Percentiles rank a stretch among this genome's conserved stretches.
Evolutionary conservation across 1,284 basidiomycete species (phyloP).

Genomic region (Moesziomyces sp.): DNA sequence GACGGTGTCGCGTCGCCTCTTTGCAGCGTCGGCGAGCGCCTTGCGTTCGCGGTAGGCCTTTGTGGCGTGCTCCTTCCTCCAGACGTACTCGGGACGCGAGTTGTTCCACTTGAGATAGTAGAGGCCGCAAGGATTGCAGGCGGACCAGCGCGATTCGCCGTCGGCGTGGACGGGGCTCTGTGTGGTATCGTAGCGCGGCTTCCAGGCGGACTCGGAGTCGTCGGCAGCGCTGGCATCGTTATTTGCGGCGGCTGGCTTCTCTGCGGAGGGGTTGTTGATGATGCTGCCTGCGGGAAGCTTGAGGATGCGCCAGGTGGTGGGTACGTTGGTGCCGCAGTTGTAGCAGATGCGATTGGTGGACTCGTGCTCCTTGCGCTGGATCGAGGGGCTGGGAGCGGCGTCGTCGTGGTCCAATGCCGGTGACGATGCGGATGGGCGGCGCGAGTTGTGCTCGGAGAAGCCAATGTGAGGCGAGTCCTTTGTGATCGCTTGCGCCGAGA

Average conservation of each 20-base stretch:
- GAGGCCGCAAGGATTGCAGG: constrained; percentile 64
- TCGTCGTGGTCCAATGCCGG: constrained; percentile 21
- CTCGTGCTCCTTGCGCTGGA: constrained; percentile 28
- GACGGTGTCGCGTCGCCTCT: constrained; percentile 15
- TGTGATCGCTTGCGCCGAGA: background rate
- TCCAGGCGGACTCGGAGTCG: constrained; percentile 14
- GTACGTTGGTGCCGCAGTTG: constrained; percentile 56
- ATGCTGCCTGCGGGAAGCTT: constrained; percentile 44
- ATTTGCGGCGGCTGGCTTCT: constrained; percentile 21
- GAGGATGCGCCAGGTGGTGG: constrained; percentile 58
- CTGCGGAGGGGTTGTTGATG: constrained; percentile 48
- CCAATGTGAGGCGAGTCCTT: constrained; percentile 22
- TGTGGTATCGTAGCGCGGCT: constrained; percentile 18
- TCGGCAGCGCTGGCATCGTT: constrained; percentile 16
- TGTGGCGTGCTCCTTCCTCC: constrained; percentile 43
- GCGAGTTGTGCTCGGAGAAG: constrained; percentile 7
- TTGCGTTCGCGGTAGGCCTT: constrained; percentile 33
- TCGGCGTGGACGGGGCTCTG: constrained; percentile 38
- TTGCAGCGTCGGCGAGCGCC: constrained; percentile 28
- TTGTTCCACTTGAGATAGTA: constrained; percentile 60
- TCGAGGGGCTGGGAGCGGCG: constrained; percentile 9
- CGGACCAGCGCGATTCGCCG: constrained; percentile 51
- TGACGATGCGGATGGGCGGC: constrained; percentile 18
- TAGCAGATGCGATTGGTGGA: constrained; percentile 49
- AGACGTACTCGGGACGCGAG: constrained; percentile 54